These are phyloP conservation scores for Saturnispora besseyi DNA, from an alignment of 805 yeast species.

Conservation along the genomic window DNA sequence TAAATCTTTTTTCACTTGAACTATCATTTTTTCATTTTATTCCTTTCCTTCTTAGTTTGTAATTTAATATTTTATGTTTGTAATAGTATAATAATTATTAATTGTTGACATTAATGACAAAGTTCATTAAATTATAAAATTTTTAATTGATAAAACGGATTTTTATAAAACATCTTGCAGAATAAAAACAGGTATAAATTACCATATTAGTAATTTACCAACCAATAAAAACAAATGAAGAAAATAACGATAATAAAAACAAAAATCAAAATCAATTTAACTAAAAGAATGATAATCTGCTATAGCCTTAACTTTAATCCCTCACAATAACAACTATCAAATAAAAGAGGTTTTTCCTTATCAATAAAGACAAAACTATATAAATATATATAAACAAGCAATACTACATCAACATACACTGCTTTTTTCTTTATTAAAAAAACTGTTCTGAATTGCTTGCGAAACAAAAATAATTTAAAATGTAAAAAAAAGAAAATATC, in stretches of 20 bases:
- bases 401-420: neutral
- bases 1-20: neutral
- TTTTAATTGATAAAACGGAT: too few species aligned
- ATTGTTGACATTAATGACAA: too few species aligned
- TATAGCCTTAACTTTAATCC: neutral
- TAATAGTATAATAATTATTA: too few species aligned
- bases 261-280: slow-evolving; percentile 5
- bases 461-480: neutral
- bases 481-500: slow-evolving; percentile 10
- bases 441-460: neutral
- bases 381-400: neutral
- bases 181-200: neutral
- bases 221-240: neutral
- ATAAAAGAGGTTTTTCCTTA: neutral
- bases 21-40: neutral
- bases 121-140: too few species aligned
- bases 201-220: neutral
- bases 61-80: neutral
- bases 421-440: neutral
- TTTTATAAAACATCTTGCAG: neutral
- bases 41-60: neutral
- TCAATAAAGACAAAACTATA: neutral
- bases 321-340: neutral
- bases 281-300: neutral
- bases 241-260: neutral